Percentiles rank a stretch among this genome's conserved stretches.
These are phyloP conservation scores for Aquanectria penicillioides DNA, from an alignment of 2,329 filamentous ascomycete species.

Conservation along the genomic window DNA sequence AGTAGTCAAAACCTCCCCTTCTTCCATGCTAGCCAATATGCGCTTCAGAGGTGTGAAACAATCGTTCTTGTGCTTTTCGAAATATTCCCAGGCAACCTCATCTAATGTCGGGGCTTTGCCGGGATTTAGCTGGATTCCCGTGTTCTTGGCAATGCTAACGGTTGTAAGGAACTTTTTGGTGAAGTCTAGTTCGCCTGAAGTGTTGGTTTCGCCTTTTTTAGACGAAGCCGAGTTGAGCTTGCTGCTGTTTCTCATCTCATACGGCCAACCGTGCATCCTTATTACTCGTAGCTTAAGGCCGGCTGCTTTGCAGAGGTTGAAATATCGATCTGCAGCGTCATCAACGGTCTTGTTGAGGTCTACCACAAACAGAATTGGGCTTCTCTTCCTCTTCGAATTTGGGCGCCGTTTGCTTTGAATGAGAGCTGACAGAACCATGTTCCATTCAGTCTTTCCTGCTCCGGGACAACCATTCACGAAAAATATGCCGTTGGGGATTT, in stretches of 20 bases:
- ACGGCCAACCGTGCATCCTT: slow-evolving; percentile 54
- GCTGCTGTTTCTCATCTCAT: slow-evolving; percentile 46
- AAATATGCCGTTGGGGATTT: slow-evolving; percentile 54
- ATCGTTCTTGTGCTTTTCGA: slow-evolving; percentile 43
- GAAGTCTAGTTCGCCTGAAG: slow-evolving; percentile 43
- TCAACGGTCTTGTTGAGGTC: slow-evolving; percentile 60
- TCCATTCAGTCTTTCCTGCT: slow-evolving; percentile 60
- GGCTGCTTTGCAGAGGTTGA: slow-evolving; percentile 47
- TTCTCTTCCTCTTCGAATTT: slow-evolving; percentile 31
- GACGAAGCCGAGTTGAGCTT: slow-evolving; percentile 39
- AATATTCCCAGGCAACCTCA: slow-evolving; percentile 55
- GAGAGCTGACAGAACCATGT: slow-evolving; percentile 52
- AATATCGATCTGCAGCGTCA: slow-evolving; percentile 56
- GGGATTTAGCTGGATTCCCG: slow-evolving; percentile 19
- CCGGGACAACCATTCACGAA: slow-evolving; percentile 59
- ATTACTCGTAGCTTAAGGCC: slow-evolving; percentile 49
- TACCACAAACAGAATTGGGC: slow-evolving; percentile 55
- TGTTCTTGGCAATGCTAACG: slow-evolving; percentile 34
- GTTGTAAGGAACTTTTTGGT: slow-evolving; percentile 47
- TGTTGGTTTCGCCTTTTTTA: not conserved
- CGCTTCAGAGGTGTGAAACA: slow-evolving; percentile 48
- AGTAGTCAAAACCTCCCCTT: slow-evolving; percentile 36
- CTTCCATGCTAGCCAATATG: slow-evolving; percentile 48
- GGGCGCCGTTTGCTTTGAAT: slow-evolving; percentile 46
- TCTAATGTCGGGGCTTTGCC: slow-evolving; percentile 52